Percentiles rank a stretch among this genome's conserved stretches.
Evolutionary conservation across 2,329 filamentous ascomycete species (phyloP).

Genomic region (Cryphonectria japonica): DNA sequence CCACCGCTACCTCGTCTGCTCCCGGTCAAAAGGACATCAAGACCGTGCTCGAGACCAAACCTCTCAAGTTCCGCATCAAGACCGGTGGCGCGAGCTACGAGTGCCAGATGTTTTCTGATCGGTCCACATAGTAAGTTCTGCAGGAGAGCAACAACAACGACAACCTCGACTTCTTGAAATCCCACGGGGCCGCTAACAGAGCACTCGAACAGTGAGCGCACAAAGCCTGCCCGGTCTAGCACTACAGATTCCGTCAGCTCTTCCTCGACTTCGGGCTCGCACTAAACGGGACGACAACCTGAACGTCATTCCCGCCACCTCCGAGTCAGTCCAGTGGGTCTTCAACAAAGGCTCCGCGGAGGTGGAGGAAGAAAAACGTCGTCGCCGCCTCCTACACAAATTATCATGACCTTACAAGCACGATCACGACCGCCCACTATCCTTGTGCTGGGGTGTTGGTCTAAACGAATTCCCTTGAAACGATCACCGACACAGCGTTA

Average conservation of each 20-base stretch:
- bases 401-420: background rate
- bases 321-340: background rate
- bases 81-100: slow-evolving; percentile 43
- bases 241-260: slow-evolving; percentile 29
- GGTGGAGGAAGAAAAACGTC: background rate
- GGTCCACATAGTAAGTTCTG: slow-evolving; percentile 46
- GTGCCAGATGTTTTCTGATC: slow-evolving; percentile 48
- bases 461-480: background rate
- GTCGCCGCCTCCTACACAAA: background rate
- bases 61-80: slow-evolving; percentile 52
- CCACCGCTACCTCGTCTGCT: slow-evolving; percentile 8
- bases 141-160: background rate
- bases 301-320: background rate
- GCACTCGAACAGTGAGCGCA: slow-evolving; percentile 27
- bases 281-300: slow-evolving; percentile 5
- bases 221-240: slow-evolving; percentile 27
- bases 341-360: background rate
- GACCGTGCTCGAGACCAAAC: slow-evolving; percentile 43
- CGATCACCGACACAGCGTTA: background rate
- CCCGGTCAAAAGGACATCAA: slow-evolving; percentile 29
- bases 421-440: background rate
- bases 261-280: slow-evolving; percentile 29
- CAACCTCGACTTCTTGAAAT: background rate
- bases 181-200: background rate
- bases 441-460: background rate